Base-by-base conservation (phyloP, 2,329 filamentous ascomycete genomes). In the Neophaeococcomyces aloes region DNA sequence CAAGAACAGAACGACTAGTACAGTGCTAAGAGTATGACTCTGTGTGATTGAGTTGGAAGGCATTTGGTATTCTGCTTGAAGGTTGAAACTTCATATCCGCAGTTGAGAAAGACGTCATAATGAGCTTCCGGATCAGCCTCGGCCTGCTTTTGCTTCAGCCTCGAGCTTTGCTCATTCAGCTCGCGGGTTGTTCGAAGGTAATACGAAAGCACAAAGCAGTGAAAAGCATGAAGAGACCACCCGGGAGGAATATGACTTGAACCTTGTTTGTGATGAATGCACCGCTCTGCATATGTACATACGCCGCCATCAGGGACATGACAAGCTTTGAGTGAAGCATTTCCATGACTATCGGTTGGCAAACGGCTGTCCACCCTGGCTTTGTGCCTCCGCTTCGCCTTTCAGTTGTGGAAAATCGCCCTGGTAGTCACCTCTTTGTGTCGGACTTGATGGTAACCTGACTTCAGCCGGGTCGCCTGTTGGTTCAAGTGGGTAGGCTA, bases 401-500 rank as follows among this genome's bases (percentile, higher is more conserved):
- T 49, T 53, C 37, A 53, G 45, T 2, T 42, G 27, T 15, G 51
- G 46, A 33, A 45, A 53, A 21, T 55, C 44, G 8, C 51, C 53
- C 17, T 55, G 46, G n/a, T 53, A 47, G 38, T 53, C 48, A 17
- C 53, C 53, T 19, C 48, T 49, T 39, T 48, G 48, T 27, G 38
- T 52, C 10, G 47, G 49, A 11, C 44, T 50, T 61, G 81, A 75
- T 35, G 66, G 65, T 57, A 75, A 69, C 32, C 69, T 65, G 25
- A 81, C 71, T 59, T 80, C 72, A 19, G 71, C 76, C n/a, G 70
- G 60, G 51, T 78, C 66, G 33, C 72, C 72, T 36, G 67, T 68
- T n/a, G 79, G 68, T 50, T 69, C 74, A 45, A 96, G 75, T 30
- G 89, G 89, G 64, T 91, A 94, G 50, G 84, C 79, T 6, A 35